phyloP scores from a whole-genome alignment of 176 grass and related monocot genomes.

The Poa pratensis region DNA sequence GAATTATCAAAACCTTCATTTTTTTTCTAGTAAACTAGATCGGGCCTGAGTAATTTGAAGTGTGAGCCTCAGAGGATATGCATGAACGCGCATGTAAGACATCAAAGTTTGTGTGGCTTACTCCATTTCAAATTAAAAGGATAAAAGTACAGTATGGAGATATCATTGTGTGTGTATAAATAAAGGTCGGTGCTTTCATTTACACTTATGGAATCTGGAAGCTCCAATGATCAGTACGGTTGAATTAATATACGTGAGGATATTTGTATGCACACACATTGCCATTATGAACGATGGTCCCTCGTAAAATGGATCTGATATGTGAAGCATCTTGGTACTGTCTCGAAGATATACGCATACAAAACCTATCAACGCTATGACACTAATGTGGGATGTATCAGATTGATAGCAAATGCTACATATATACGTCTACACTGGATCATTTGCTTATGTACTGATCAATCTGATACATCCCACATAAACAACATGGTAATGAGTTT shows the following conservation, averaged over 20 bases:
- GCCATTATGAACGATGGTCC: background rate
- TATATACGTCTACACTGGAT: constrained; percentile 4
- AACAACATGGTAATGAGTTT: constrained; percentile 6
- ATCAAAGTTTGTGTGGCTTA: background rate
- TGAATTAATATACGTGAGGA: constrained; percentile 39
- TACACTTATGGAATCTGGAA: constrained; percentile 43
- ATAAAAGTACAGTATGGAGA: constrained; percentile 14
- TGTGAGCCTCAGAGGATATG: background rate
- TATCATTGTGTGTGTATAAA: constrained; percentile 2
- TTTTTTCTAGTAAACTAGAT: background rate
- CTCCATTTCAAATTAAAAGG: constrained; percentile 2
- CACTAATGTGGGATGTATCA: too few species aligned
- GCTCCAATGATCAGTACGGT: constrained; percentile 40
- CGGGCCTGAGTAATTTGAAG: background rate
- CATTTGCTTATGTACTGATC: too few species aligned
- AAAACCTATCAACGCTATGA: background rate
- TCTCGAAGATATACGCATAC: background rate
- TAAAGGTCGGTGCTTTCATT: constrained; percentile 32
- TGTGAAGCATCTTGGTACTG: constrained; percentile 5
- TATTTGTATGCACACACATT: constrained; percentile 14
- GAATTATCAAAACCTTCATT: too few species aligned
- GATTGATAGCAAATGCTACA: too few species aligned
- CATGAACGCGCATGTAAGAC: background rate
- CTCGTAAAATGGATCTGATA: constrained; percentile 31
- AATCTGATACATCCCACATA: too few species aligned